These are phyloP conservation scores for Clavispora vitiphila DNA, from an alignment of 805 yeast genomes.

Conservation along the genomic window DNA sequence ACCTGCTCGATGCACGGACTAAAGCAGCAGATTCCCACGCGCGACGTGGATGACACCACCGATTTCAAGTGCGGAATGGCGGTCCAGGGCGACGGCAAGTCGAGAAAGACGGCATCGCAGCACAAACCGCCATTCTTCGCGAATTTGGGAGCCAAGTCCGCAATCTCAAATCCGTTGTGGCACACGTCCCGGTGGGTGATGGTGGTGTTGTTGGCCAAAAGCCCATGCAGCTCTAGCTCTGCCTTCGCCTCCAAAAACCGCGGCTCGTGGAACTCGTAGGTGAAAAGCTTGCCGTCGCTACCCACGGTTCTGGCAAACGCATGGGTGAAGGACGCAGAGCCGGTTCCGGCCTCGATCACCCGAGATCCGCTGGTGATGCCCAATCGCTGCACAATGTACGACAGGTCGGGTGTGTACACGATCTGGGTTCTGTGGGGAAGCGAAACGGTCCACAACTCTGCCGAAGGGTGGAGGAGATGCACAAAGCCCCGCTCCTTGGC, in stretches of 20 bases:
- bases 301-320: conserved; percentile 80
- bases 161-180: conserved; percentile 68
- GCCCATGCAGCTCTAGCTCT: conserved; percentile 73
- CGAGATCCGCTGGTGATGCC: conserved; percentile 66
- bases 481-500: conserved; percentile 77
- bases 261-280: conserved; percentile 88
- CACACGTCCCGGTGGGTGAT: conserved; percentile 93
- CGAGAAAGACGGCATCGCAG: conserved; percentile 79
- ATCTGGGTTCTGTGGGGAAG: conserved; percentile 97
- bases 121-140: conserved; percentile 28
- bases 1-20: conserved; percentile 99
- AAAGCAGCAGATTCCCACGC: conserved; percentile 83
- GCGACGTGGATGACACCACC: conserved; percentile 50
- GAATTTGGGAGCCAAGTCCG: conserved; percentile 24
- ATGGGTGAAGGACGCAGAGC: conserved; percentile 94
- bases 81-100: conserved; percentile 95
- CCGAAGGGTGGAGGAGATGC: conserved; percentile 83
- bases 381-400: conserved; percentile 81
- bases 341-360: conserved; percentile 97
- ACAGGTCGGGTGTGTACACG: conserved; percentile 92
- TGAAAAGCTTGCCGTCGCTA: conserved; percentile 57
- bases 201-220: conserved; percentile 46
- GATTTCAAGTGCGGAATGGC: conserved; percentile 73
- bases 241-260: conserved; percentile 71
- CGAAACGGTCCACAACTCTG: conserved; percentile 95